Evolutionary conservation across 768 basidiomycete species (phyloP), one percentile per base, ranked within the genome.

Genomic region (Pleurotus tuber-regium): DNA sequence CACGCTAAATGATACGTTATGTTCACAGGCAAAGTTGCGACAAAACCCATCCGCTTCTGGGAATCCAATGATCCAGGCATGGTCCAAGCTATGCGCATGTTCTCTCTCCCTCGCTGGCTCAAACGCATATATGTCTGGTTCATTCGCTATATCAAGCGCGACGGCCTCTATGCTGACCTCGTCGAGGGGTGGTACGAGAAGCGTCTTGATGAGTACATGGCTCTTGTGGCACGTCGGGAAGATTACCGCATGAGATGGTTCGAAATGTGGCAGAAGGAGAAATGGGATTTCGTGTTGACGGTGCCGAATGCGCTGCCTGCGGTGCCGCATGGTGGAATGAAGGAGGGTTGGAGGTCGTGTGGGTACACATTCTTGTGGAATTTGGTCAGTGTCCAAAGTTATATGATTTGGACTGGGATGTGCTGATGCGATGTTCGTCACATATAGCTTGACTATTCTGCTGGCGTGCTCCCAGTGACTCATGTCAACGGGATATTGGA

Each of bases 351-450:
- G 62, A 74, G 70, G 52, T 69, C 78, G 1, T 80, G 80, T 47
- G 77, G 76, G 3, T 86, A 86, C 61, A 81, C 81, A 0, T 77
- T 83, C 53, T 53, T 86, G 35, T 87, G 82, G 61, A 86, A 86
- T 54, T 53, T 85, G 54, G 82, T 81, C 39, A 49, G 77, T n/a
- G n/a, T n/a, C n/a, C n/a, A n/a, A n/a, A n/a, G n/a, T n/a, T n/a
- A n/a, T n/a, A n/a, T n/a, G n/a, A n/a, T n/a, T n/a, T n/a, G n/a
- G n/a, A n/a, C n/a, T n/a, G n/a, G n/a, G n/a, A n/a, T n/a, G n/a
- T n/a, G n/a, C n/a, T n/a, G n/a, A n/a, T n/a, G n/a, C n/a, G n/a
- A n/a, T n/a, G n/a, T n/a, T n/a, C n/a, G n/a, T n/a, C n/a, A n/a
- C n/a, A n/a, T n/a, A 11, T 24, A 75, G 76, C 64, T 79, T 8